Conservation (phyloP, 2,329 filamentous ascomycete genomes). For the Diaporthe eres region DNA sequence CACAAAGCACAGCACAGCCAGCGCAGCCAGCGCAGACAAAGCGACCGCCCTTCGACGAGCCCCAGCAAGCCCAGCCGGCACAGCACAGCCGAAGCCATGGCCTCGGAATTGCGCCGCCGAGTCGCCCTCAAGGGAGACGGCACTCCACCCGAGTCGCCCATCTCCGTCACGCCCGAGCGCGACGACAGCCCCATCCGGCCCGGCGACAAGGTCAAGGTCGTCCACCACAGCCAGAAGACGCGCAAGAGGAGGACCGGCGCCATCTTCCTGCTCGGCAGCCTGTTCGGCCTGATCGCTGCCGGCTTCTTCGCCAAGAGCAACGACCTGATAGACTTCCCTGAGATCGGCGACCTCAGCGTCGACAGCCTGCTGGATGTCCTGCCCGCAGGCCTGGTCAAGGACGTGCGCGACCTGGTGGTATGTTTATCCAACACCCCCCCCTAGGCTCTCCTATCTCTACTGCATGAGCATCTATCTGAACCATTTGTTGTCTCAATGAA, state of each 20-base stretch:
- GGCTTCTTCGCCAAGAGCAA: slow-evolving; percentile 92
- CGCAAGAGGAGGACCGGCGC: slow-evolving; percentile 83
- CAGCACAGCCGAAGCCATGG: slow-evolving; percentile 33
- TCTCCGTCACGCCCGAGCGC: slow-evolving; percentile 45
- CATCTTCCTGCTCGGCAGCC: slow-evolving; percentile 87
- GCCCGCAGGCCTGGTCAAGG: slow-evolving; percentile 86
- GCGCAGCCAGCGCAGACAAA: slow-evolving; percentile 4
- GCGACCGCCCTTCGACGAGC: slow-evolving; percentile 9
- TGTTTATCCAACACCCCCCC: slow-evolving; percentile 50
- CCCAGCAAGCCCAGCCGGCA: slow-evolving; percentile 13
- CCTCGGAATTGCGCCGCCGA: slow-evolving; percentile 41
- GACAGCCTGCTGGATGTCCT: slow-evolving; percentile 90
- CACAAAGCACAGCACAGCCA: slow-evolving; percentile 19
- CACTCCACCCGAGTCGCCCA: slow-evolving; percentile 48
- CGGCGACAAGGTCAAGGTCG: slow-evolving; percentile 58
- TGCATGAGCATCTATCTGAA: neutral
- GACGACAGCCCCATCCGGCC: slow-evolving; percentile 53
- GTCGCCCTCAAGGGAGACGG: slow-evolving; percentile 45
- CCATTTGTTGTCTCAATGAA: slow-evolving; percentile 39
- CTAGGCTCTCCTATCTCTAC: neutral
- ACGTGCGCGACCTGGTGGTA: slow-evolving; percentile 89
- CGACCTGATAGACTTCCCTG: slow-evolving; percentile 87
- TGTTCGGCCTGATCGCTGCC: slow-evolving; percentile 92
- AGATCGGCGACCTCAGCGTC: slow-evolving; percentile 81
- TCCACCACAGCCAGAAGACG: slow-evolving; percentile 62